Percentiles rank a stretch among this genome's conserved stretches.
Evolutionary conservation across 768 basidiomycete genomes (phyloP).

Genomic region (Boletus speciosus): DNA sequence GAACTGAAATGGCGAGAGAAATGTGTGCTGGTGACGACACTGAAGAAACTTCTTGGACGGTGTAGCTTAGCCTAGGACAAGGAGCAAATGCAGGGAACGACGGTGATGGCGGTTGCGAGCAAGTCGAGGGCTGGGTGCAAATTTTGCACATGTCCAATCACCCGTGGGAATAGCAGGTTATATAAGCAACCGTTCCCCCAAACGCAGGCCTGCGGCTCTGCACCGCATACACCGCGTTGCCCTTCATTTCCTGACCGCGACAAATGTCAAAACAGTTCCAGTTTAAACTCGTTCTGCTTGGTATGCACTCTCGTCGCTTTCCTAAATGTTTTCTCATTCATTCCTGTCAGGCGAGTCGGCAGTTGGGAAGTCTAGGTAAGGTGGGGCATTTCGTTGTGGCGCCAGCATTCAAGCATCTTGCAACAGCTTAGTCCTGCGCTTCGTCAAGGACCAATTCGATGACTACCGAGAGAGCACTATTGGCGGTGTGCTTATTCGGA

Average conservation of each 20-base stretch:
- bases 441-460: constrained; percentile 95
- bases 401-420: constrained; percentile 24
- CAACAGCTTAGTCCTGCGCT: constrained; percentile 84
- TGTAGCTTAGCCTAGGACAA: constrained; percentile 24
- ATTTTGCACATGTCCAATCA: constrained; percentile 29
- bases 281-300: constrained; percentile 95
- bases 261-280: constrained; percentile 89
- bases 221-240: neutral
- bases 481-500: constrained; percentile 52
- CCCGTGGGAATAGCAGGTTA: constrained; percentile 29
- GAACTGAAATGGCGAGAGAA: constrained; percentile 17
- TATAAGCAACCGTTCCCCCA: constrained; percentile 20
- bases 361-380: constrained; percentile 92
- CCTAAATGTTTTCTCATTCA: constrained; percentile 4
- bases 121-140: constrained; percentile 21
- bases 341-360: constrained; percentile 80
- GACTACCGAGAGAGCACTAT: constrained; percentile 95
- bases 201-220: constrained; percentile 1
- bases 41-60: constrained; percentile 22
- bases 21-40: constrained; percentile 15
- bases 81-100: constrained; percentile 23
- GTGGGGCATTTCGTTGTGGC: constrained; percentile 5
- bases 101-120: constrained; percentile 38
- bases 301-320: constrained; percentile 36
- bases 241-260: constrained; percentile 28